Conservation (phyloP, 345 rosid species). For the rapeseed (Brassica napus) region Da-Ae NC_063450.1:23715501-23716000, state of each 20-base stretch:
- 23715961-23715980: not conserved
- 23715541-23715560: no score
- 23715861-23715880: not conserved
- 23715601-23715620: not conserved
- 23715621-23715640: not conserved
- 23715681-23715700: not conserved
- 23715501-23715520: no score
- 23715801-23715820: not conserved
- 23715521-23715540: no score
- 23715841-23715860: no score
- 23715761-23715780: not conserved
- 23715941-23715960: not conserved
- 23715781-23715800: not conserved
- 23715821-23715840: not conserved
- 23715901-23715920: not conserved
- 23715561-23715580: not conserved
- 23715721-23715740: not conserved
- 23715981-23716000: not conserved
- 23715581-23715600: not conserved
- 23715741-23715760: not conserved
- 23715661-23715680: not conserved
- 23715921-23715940: not conserved
- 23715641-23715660: not conserved
- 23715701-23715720: not conserved
- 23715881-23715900: not conserved